Evolutionary conservation across 345 rosid species (phyloP), one percentile per base, ranked within the genome.

Genomic region (Aegle marmelos): DNA sequence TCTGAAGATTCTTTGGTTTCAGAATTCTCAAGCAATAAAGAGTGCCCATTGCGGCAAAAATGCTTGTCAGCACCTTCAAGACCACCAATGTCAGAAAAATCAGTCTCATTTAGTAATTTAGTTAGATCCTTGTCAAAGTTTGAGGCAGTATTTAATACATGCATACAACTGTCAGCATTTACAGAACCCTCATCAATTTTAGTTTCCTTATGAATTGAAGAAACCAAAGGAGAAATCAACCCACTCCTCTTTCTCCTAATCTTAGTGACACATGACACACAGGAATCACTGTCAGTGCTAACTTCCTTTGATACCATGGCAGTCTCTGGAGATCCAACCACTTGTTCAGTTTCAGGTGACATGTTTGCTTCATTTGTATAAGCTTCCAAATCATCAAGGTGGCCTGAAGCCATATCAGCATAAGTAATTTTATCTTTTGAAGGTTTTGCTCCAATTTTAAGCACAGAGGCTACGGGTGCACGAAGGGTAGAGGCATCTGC

Each of bases 241-340:
- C 66, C 48, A 17, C 68, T 83, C 81, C 81, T 81, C 79, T 80
- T 85, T 81, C 89, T 81, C 57, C 76, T 83, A 61, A 28, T 30
- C 34, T 76, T 76, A 61, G 76, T 54, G 53, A 54, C 57, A 79
- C 64, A 50, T 61, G 82, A 56, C 16, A 56, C 66, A 72, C 63
- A 58, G 73, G 72, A 59, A 70, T 73, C 74, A 72, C 61, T 36
- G 25, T n/a, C 73, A 48, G 68, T 6, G 75, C 71, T 72, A 79
- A 78, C 74, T 65, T 82, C 82, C 80, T 79, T 73, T 65, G 77
- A 64, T 74, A 73, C 73, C 61, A 73, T 56, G 74, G 70, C 45
- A 48, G 48, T 82, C 62, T 69, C 76, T 48, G 82, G 54, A 68
- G 77, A 75, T 73, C 69, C 76, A 80, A 79, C 79, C 74, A 70